A percentile compares a stretch with the other conserved stretches of the same genome.
phyloP scores from a whole-genome alignment of 2,329 filamentous ascomycete species.

The Colletotrichum melonis region DNA sequence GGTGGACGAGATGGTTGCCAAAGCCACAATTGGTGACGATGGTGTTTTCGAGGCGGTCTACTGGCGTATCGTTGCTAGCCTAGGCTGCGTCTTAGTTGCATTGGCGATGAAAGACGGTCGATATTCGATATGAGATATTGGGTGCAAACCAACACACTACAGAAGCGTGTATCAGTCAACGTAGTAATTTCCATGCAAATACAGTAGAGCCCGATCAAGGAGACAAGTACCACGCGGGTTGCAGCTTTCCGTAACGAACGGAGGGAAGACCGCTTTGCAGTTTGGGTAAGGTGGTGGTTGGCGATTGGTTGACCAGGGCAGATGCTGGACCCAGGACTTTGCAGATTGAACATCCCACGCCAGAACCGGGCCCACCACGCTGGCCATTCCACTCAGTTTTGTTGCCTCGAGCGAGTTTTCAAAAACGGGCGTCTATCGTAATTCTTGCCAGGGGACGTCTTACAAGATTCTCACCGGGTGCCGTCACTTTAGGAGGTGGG shows the following conservation, averaged over 20 bases:
- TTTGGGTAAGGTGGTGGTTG: background rate
- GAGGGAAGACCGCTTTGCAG: conserved; percentile 11
- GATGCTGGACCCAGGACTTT: background rate
- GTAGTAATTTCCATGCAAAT: background rate
- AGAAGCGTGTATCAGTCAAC: background rate
- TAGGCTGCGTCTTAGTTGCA: conserved; percentile 9
- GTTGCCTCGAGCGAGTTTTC: conserved; percentile 10
- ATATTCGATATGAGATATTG: background rate
- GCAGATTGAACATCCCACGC: conserved; percentile 21
- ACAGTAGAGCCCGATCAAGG: background rate
- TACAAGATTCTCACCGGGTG: background rate
- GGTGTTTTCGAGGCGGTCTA: conserved; percentile 26
- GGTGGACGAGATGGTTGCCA: conserved; percentile 1
- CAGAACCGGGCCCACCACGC: background rate
- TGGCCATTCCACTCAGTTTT: conserved; percentile 1
- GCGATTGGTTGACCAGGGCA: background rate
- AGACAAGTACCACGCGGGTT: conserved; percentile 8
- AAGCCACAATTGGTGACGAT: conserved; percentile 25
- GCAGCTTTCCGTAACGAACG: conserved; percentile 14
- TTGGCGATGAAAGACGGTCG: background rate
- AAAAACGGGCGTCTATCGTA: conserved; percentile 2
- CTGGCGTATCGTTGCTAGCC: conserved; percentile 11
- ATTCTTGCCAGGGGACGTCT: background rate
- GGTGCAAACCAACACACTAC: background rate
- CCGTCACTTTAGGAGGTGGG: background rate